A percentile compares a stretch with the other conserved stretches of the same genome.
Conservation (phyloP, 169 alveolate species). For the Cryptosporidium ubiquitum region DNA sequence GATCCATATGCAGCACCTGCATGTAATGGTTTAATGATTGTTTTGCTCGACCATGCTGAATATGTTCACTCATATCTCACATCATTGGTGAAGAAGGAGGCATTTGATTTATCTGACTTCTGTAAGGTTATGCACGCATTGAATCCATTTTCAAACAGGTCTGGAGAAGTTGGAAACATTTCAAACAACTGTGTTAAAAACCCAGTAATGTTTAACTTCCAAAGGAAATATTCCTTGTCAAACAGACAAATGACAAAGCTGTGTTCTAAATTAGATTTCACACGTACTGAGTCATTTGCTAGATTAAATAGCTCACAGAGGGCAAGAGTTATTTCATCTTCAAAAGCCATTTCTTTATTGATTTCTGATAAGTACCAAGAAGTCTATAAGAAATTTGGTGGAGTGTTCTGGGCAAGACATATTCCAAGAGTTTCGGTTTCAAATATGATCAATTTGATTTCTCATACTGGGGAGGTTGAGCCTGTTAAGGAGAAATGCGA, state of each 20-base stretch:
- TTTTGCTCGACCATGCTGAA: conserved; percentile 52
- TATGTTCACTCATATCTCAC: conserved; percentile 31
- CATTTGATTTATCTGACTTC: conserved; percentile 57
- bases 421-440: conserved; percentile 63
- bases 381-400: conserved; percentile 35
- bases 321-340: conserved; percentile 24
- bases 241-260: conserved; percentile 51
- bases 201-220: conserved; percentile 43
- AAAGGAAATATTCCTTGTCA: conserved; percentile 23
- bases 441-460: conserved; percentile 56
- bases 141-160: conserved; percentile 25
- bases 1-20: conserved; percentile 73
- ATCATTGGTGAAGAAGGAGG: conserved; percentile 31
- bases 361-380: conserved; percentile 32
- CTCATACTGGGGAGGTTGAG: conserved; percentile 30
- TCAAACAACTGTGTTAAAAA: conserved; percentile 28
- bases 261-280: conserved; percentile 61
- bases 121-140: conserved; percentile 42
- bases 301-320: conserved; percentile 27
- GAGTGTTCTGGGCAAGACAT: conserved; percentile 64
- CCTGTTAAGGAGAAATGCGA: conserved; percentile 53
- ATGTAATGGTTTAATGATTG: conserved; percentile 60
- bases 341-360: conserved; percentile 28
- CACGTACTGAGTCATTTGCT: conserved; percentile 65
- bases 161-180: conserved; percentile 10